Percentiles rank a stretch among this genome's conserved stretches.
phyloP scores from a whole-genome alignment of 495 filamentous ascomycete genomes.

The Neurospora sp. region DNA sequence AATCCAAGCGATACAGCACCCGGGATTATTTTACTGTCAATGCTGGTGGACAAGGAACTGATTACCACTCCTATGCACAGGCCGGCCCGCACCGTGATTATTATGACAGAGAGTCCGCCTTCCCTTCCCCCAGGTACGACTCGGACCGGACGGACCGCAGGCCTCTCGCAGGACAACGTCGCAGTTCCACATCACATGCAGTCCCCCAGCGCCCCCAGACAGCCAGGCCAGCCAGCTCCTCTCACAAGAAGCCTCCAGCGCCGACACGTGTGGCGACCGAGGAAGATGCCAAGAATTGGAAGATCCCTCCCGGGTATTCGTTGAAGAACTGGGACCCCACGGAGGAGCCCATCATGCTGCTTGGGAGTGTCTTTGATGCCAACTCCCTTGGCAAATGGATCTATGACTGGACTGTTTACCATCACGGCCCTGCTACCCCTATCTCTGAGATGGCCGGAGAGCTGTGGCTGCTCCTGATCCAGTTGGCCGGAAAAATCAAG shows the following conservation, averaged over 20 bases:
- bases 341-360: slow-evolving; percentile 81
- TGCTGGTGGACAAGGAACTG: slow-evolving; percentile 45
- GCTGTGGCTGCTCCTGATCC: slow-evolving; percentile 89
- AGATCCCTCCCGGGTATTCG: slow-evolving; percentile 86
- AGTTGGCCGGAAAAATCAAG: slow-evolving; percentile 93
- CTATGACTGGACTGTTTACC: slow-evolving; percentile 98
- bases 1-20: slow-evolving; percentile 23
- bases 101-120: slow-evolving; percentile 29
- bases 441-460: slow-evolving; percentile 91
- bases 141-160: slow-evolving; percentile 26
- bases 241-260: slow-evolving; percentile 27
- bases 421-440: slow-evolving; percentile 73
- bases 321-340: slow-evolving; percentile 98
- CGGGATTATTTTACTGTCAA: slow-evolving; percentile 27
- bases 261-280: slow-evolving; percentile 64
- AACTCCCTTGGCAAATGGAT: slow-evolving; percentile 98
- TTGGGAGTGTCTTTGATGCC: slow-evolving; percentile 94
- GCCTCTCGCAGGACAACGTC: slow-evolving; percentile 28
- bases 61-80: slow-evolving; percentile 46
- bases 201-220: slow-evolving; percentile 34
- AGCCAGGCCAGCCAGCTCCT: slow-evolving; percentile 27
- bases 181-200: slow-evolving; percentile 27
- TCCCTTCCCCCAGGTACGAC: slow-evolving; percentile 33
- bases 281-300: slow-evolving; percentile 67
- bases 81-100: slow-evolving; percentile 30